A percentile compares a stretch with the other conserved stretches of the same genome.
Conservation (phyloP, 768 basidiomycete genomes). For the Lyophyllum shimeji region DNA sequence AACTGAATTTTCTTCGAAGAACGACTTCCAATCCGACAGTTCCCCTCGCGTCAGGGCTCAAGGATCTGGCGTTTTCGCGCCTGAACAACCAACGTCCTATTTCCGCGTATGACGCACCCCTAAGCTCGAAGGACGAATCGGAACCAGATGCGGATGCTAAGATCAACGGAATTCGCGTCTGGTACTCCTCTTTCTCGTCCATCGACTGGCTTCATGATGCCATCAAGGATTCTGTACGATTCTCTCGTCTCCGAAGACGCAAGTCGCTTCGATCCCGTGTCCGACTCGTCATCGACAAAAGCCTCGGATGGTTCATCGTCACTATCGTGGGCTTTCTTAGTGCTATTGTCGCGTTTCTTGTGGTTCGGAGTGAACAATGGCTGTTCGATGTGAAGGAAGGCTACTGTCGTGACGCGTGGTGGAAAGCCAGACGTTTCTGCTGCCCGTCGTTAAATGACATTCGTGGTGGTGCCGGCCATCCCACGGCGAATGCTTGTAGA, state of each 20-base stretch:
- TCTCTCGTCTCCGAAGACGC: conserved; percentile 66
- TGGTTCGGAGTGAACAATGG: conserved; percentile 84
- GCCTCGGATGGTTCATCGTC: conserved; percentile 87
- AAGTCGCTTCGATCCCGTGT: conserved; percentile 69
- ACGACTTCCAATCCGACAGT: conserved; percentile 37
- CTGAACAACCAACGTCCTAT: conserved; percentile 59
- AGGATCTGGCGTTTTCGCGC: conserved; percentile 39
- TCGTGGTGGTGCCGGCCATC: conserved; percentile 4
- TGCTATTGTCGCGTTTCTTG: conserved; percentile 82
- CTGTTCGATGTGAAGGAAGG: conserved; percentile 94
- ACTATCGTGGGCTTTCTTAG: conserved; percentile 86
- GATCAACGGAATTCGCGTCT: conserved; percentile 86
- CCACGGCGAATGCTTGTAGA: conserved; percentile 46
- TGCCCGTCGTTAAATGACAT: conserved; percentile 48
- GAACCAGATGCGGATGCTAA: conserved; percentile 57
- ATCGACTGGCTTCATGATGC: conserved; percentile 97
- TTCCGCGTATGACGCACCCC: conserved; percentile 67
- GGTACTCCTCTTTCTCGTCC: conserved; percentile 88
- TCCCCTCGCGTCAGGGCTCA: conserved; percentile 36
- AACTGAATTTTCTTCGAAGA: conserved; percentile 29
- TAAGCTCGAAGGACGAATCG: conserved; percentile 32
- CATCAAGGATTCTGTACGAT: conserved; percentile 89
- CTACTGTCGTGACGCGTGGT: conserved; percentile 71
- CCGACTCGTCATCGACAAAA: conserved; percentile 67
- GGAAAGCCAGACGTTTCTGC: conserved; percentile 79